phyloP scores from a whole-genome alignment of 139 green algal species.

The Coelastrella sp. region DNA sequence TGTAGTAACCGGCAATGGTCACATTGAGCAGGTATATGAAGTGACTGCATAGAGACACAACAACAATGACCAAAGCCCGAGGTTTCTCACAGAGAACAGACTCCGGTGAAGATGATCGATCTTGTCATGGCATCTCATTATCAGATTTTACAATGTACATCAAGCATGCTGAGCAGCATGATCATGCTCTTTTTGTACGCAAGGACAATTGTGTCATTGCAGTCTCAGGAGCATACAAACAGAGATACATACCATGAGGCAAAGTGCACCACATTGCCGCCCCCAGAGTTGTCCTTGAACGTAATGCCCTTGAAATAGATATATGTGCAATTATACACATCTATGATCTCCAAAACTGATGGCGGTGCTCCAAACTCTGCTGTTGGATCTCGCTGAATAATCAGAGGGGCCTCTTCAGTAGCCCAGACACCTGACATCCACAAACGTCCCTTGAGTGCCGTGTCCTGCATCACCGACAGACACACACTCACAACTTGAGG shows the following conservation, averaged over 20 bases:
- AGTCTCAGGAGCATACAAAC: background rate
- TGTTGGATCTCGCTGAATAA: background rate
- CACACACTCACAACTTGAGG: background rate
- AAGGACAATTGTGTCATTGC: no score
- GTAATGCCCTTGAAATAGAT: conserved; percentile 4
- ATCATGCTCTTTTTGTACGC: no score
- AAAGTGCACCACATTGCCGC: conserved; percentile 40
- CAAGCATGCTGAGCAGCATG: no score
- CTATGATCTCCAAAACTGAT: background rate
- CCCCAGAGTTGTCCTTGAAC: background rate
- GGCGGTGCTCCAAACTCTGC: background rate
- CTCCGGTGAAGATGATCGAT: no score
- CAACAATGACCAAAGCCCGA: no score
- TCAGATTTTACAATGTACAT: background rate
- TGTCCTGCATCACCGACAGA: background rate
- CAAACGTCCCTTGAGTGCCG: background rate
- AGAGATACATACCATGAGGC: background rate
- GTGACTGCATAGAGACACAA: background rate
- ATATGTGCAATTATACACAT: conserved; percentile 16
- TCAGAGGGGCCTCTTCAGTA: background rate
- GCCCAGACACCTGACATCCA: background rate
- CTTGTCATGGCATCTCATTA: background rate
- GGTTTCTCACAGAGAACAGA: no score
- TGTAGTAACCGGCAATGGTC: conserved; percentile 1
- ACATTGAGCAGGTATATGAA: background rate